Base-by-base conservation (phyloP, 1,139 yeast genomes). In the Protomyces lactucae-debilis region DNA sequence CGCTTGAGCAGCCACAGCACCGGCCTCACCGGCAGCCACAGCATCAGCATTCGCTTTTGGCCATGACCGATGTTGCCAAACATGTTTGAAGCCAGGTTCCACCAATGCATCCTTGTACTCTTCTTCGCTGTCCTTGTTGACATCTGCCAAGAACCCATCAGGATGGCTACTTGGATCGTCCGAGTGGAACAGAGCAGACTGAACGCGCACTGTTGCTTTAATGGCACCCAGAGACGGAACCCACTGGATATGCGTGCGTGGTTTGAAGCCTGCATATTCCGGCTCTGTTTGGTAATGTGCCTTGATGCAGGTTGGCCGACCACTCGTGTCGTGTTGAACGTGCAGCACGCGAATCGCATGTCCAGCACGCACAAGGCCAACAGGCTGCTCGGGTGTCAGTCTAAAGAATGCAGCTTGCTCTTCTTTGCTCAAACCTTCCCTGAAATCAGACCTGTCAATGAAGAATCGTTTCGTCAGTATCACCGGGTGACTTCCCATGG, bases 241-340 rank as follows among this genome's bases (percentile, higher is more conserved):
- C 99, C 99, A 95, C 78, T 95, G 99, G 73, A 95, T 91, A 74
- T 80, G 95, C 1, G 99, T 91, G 82, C 92, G 93, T 71, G 98
- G 97, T 73, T 87, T 88, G 23, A 43, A 43, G 8, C 14, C 12
- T 70, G 75, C 77, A 73, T 82, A 80, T 72, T 81, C 82, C 57
- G 80, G 79, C 60, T 79, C 77, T 69, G 84, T 84, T 73, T 91
- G 90, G 74, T 93, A 93, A 72, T 87, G 83, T 56, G 88, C 97
- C 70, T 86, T 86, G 66, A 95, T 83, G 76, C 84, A 85, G 21
- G 79, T 78, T 63, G 91, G 83, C 60, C 82, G 79, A 28, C 97
- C 97, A 14, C 75, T 66, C 0, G 76, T 70, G 71, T 87, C 87
- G 72, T 80, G 84, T 69, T 86, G 88, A 66, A 85, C 82, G 54